Evolutionary conservation across 1,139 yeast genomes (phyloP).

Genomic region (Yamadazyma atlantica): DNA sequence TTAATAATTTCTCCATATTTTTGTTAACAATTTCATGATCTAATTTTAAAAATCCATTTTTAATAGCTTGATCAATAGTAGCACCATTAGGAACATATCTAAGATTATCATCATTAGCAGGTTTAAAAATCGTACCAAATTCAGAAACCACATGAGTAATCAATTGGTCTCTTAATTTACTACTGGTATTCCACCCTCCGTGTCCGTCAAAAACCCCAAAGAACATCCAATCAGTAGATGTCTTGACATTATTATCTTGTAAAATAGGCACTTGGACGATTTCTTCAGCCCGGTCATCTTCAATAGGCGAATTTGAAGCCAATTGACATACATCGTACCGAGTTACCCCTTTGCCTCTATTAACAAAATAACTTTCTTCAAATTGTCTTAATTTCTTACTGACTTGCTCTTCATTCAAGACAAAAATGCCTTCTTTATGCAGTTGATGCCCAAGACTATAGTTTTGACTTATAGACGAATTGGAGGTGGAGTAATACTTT

Average conservation of each 20-base stretch:
- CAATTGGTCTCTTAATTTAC: constrained; percentile 76
- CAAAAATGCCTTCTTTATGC: constrained; percentile 41
- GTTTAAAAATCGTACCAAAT: constrained; percentile 64
- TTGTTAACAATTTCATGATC: constrained; percentile 86
- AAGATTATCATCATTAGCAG: constrained; percentile 49
- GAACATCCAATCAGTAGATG: constrained; percentile 84
- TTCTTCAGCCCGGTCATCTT: constrained; percentile 88
- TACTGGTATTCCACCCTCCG: constrained; percentile 93
- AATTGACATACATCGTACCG: constrained; percentile 89
- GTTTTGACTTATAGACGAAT: constrained; percentile 41
- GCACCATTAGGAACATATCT: constrained; percentile 63
- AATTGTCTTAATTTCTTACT: constrained; percentile 64
- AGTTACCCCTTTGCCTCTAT: constrained; percentile 87
- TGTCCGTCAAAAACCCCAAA: constrained; percentile 98
- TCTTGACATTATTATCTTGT: constrained; percentile 51
- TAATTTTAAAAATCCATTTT: constrained; percentile 73
- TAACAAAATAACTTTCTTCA: constrained; percentile 79
- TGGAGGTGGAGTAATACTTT: constrained; percentile 44
- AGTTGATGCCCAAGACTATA: constrained; percentile 44
- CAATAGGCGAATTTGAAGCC: constrained; percentile 91
- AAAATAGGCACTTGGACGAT: constrained; percentile 77
- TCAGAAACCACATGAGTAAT: constrained; percentile 77
- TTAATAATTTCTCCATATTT: constrained; percentile 67
- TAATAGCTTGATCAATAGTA: constrained; percentile 75
- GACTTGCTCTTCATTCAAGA: constrained; percentile 74